Conservation (phyloP, 345 rosid genomes). For the Salix udensis region DNA sequence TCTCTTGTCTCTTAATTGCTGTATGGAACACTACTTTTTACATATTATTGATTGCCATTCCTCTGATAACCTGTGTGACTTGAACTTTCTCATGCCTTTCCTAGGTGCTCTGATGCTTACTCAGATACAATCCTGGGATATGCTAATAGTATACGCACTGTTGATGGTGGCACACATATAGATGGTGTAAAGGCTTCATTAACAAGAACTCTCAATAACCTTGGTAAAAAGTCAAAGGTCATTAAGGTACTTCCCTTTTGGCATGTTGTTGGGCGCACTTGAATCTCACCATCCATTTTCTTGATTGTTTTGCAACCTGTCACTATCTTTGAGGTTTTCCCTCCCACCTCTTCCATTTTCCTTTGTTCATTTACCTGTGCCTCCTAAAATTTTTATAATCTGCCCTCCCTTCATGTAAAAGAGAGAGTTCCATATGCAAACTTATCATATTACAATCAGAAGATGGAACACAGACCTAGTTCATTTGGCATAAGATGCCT, state of each 20-base stretch:
- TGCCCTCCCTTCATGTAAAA: background rate
- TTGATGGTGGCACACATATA: constrained; percentile 98
- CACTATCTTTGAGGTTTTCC: background rate
- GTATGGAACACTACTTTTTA: background rate
- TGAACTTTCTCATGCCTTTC: constrained; percentile 19
- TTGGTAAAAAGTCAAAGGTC: constrained; percentile 78
- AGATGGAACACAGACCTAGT: background rate
- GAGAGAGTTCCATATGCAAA: background rate
- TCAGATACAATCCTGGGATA: constrained; percentile 94
- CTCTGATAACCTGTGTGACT: constrained; percentile 9
- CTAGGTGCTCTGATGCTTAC: constrained; percentile 96
- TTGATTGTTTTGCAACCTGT: background rate
- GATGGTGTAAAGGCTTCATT: constrained; percentile 88
- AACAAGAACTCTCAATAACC: constrained; percentile 82
- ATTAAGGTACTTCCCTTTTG: constrained; percentile 56
- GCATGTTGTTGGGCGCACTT: background rate
- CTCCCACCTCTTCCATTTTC: background rate
- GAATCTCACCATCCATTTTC: background rate
- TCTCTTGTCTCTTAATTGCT: background rate
- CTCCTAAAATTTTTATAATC: background rate
- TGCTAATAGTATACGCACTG: constrained; percentile 90
- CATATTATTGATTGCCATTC: background rate
- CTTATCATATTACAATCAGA: background rate
- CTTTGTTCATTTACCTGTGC: background rate
- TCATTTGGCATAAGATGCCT: background rate